A percentile compares a stretch with the other conserved stretches of the same genome.
Evolutionary conservation across 2,329 filamentous ascomycete species (phyloP).

Genomic region (Chrysoporthe deuterocubensis): DNA sequence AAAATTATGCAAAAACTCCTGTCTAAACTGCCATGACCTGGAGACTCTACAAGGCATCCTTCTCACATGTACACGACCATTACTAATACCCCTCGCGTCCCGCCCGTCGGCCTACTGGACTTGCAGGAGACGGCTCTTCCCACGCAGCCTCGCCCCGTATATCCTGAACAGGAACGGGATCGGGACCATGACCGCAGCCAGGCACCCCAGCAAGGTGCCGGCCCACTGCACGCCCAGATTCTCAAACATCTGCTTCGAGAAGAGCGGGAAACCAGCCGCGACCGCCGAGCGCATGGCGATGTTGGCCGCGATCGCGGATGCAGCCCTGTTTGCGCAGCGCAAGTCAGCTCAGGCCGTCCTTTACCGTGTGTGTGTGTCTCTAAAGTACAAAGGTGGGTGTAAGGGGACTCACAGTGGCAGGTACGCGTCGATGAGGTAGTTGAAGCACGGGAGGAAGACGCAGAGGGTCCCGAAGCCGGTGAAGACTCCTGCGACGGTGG

Average conservation of each 20-base stretch:
- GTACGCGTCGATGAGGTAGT: slow-evolving; percentile 44
- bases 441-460: slow-evolving; percentile 35
- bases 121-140: slow-evolving; percentile 27
- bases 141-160: slow-evolving; percentile 37
- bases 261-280: slow-evolving; percentile 42
- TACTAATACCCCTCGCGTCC: too few relatives aligned
- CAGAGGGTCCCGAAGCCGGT: slow-evolving; percentile 32
- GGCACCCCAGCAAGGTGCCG: slow-evolving; percentile 42
- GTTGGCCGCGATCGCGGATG: slow-evolving; percentile 43
- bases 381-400: not conserved
- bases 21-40: not conserved
- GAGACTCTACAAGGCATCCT: too few relatives aligned
- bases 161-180: slow-evolving; percentile 41
- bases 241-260: slow-evolving; percentile 42
- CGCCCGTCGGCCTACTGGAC: not conserved
- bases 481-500: slow-evolving; percentile 30
- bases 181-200: slow-evolving; percentile 42
- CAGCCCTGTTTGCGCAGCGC: slow-evolving; percentile 34
- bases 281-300: slow-evolving; percentile 43
- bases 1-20: not conserved
- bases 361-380: not conserved
- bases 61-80: too few relatives aligned
- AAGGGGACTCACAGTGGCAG: slow-evolving; percentile 41
- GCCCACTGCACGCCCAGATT: slow-evolving; percentile 44
- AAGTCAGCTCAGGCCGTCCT: not conserved